Base-by-base conservation (phyloP, 345 rosid genomes). In the Arabis hirsuta region DNA sequence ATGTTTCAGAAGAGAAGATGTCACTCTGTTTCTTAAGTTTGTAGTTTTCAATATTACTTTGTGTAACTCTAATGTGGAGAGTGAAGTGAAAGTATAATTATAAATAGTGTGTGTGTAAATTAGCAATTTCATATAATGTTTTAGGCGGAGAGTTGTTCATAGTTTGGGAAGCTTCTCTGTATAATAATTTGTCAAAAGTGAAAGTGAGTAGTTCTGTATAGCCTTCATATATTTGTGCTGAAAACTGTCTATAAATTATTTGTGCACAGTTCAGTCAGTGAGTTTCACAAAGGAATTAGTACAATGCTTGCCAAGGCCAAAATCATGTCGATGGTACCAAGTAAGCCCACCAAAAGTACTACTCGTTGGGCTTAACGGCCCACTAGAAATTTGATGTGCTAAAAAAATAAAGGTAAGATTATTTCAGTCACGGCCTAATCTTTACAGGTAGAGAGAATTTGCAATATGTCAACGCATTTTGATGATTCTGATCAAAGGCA, bases 1-100 rank as follows among this genome's bases (percentile, higher is more conserved):
- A 72, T 84, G 76, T 87, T 91, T 69, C 97, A 85, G 81, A 87
- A 77, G 85, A 83, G 96, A 71, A 84, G 98, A 83, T 91, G 96
- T 44, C 93, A 90, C 78, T 91, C 99, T 5, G 88, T 91, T 43
- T 95, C 93, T 14, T 89, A 84, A 88, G 24, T 62, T 7, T 54
- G 9, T 46, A 36, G 8, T 20, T 36, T 53, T 12, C 24, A 7
- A 47, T n/a, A n/a, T n/a, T n/a, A n/a, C n/a, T 53, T 43, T 58
- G 36, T 73, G 11, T 54, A 26, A 26, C 36, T 39, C 3, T 41
- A 14, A 10, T 24, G 29, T 44, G 39, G 42, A 53, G 59, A 32
- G 29, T 27, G 63, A 34, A 43, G 58, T 72, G 65, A 42, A 58
- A 46, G 65, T 73, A 45, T 45, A 72, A 72, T 52, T 47, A 57